Evolutionary conservation across 164 flowering plant genomes (phyloP).

Genomic region (Dillenia suffruticosa): DNA sequence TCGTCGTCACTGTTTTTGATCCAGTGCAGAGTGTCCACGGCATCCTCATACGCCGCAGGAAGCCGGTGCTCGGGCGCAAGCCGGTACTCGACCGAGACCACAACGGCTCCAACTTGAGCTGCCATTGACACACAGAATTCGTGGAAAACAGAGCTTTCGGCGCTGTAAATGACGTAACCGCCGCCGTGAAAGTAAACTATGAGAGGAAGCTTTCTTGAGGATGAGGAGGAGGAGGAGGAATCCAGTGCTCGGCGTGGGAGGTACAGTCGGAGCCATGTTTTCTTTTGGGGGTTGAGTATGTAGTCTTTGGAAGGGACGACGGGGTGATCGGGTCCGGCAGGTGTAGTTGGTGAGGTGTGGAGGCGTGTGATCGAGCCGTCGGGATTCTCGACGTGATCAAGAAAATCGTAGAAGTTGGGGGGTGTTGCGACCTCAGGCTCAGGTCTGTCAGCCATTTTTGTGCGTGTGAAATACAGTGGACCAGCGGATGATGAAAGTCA

Average conservation of each 20-base stretch:
- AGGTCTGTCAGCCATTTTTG: no score
- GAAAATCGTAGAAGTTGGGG: no score
- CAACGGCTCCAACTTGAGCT: constrained; percentile 9
- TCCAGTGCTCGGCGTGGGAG: constrained; percentile 17
- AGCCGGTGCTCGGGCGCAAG: constrained; percentile 56
- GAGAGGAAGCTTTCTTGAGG: constrained; percentile 31
- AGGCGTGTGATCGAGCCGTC: no score
- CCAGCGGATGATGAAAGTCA: no score
- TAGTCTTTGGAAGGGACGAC: constrained; percentile 1
- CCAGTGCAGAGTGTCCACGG: constrained; percentile 37
- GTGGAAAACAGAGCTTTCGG: constrained; percentile 14
- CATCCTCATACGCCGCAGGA: constrained; percentile 60
- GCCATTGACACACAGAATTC: constrained; percentile 26
- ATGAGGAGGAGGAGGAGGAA: not conserved
- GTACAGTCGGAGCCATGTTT: constrained; percentile 36
- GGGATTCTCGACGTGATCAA: no score
- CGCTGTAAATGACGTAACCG: constrained; percentile 34
- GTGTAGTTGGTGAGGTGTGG: no score
- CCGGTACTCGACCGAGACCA: constrained; percentile 50
- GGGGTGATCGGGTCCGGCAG: not conserved
- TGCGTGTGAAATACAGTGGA: no score
- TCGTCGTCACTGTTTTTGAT: constrained; percentile 13
- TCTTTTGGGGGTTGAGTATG: constrained; percentile 14
- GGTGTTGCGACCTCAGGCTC: no score
- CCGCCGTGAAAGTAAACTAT: constrained; percentile 49